phyloP scores from a whole-genome alignment of 192 early-diverging fungal species.

The Podila epicladia region DNA sequence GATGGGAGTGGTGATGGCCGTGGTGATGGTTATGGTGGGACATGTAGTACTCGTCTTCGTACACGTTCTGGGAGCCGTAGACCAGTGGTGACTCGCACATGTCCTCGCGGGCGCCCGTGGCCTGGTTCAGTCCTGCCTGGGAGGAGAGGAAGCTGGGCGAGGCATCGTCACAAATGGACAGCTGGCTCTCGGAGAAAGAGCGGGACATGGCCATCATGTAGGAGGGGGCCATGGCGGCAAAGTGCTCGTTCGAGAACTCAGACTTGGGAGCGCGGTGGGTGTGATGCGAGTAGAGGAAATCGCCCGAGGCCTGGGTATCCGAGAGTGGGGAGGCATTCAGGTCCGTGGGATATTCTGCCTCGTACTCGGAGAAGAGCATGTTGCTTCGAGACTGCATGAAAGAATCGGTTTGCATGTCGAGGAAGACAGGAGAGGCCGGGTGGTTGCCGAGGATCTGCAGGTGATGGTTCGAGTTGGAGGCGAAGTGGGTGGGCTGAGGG shows the following conservation, averaged over 20 bases:
- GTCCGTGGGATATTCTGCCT: not conserved
- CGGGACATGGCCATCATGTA: conserved; percentile 46
- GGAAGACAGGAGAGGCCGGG: conserved; percentile 33
- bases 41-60: conserved; percentile 16
- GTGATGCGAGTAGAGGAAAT: conserved; percentile 12
- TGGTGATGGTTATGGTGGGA: conserved; percentile 1
- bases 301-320: conserved; percentile 24
- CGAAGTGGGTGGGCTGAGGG: conserved; percentile 3
- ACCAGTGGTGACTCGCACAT: conserved; percentile 30
- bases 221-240: conserved; percentile 23
- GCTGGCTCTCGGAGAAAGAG: conserved; percentile 32
- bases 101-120: conserved; percentile 5
- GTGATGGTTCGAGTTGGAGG: conserved; percentile 23
- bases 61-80: conserved; percentile 29
- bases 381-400: conserved; percentile 11
- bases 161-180: conserved; percentile 9
- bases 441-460: conserved; percentile 41
- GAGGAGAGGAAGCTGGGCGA: conserved; percentile 7
- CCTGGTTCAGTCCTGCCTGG: conserved; percentile 10
- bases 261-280: conserved; percentile 6
- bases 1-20: not conserved
- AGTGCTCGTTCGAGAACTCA: conserved; percentile 35
- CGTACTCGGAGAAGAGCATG: not conserved
- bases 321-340: conserved; percentile 3
- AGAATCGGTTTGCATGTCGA: conserved; percentile 23